Conservation (phyloP, 805 yeast genomes). For the Yarrowia sp. region DNA sequence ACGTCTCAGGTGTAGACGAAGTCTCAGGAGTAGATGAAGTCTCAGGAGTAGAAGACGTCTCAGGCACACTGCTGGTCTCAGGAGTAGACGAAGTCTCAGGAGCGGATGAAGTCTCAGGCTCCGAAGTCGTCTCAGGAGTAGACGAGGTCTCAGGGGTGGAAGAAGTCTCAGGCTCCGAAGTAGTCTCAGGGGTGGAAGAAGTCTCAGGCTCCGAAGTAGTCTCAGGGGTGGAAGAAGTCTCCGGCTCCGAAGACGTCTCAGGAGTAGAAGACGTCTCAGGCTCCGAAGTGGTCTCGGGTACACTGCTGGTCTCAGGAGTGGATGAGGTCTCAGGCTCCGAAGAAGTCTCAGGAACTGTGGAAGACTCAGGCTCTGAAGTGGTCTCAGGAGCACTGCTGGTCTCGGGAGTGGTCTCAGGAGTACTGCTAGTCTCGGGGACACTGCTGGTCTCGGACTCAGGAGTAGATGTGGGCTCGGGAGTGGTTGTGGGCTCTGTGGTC, state of each 20-base stretch:
- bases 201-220: background rate
- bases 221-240: no score
- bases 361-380: background rate
- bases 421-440: background rate
- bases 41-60: no score
- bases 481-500: background rate
- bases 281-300: no score
- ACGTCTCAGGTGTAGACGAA: no score
- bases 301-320: no score
- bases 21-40: no score
- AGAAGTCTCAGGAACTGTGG: background rate
- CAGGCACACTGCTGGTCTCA: background rate
- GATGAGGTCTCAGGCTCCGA: background rate
- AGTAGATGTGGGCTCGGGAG: background rate
- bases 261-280: background rate
- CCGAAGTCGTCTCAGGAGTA: background rate
- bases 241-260: background rate
- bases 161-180: conserved; percentile 2
- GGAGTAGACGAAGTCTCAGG: conserved; percentile 8
- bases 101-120: no score
- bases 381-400: background rate
- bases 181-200: background rate
- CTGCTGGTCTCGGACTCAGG: background rate
- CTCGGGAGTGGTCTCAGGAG: background rate
- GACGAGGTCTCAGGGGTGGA: background rate